These are phyloP conservation scores for Trichoderma sp. DNA, from an alignment of 2,329 filamentous ascomycete genomes.

Conservation along the genomic window DNA sequence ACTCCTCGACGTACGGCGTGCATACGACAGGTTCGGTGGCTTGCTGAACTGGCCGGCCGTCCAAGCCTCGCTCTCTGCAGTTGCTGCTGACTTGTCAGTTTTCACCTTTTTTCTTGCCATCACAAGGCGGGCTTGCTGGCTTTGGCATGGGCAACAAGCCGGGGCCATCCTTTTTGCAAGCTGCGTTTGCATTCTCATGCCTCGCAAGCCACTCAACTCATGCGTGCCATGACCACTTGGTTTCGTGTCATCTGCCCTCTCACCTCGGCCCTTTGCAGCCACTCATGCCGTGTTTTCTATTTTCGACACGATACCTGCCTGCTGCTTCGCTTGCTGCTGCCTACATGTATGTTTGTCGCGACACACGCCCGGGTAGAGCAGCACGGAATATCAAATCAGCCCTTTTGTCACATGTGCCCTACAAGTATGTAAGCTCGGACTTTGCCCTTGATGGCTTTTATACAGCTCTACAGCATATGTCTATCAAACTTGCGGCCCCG, in stretches of 20 bases:
- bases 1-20: neutral
- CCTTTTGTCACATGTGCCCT: neutral
- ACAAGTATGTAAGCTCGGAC: neutral
- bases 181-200: neutral
- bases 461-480: too few relatives aligned
- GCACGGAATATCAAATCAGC: neutral
- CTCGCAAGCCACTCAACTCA: too few relatives aligned
- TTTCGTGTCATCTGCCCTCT: constrained; percentile 1
- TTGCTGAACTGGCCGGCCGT: neutral
- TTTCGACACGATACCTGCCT: neutral
- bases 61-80: neutral
- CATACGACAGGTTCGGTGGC: neutral
- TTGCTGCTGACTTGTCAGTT: constrained; percentile 22
- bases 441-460: neutral
- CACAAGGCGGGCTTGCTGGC: constrained; percentile 1
- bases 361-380: neutral
- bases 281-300: constrained; percentile 1
- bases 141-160: neutral
- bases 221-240: constrained; percentile 13
- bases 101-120: constrained; percentile 3
- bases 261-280: neutral
- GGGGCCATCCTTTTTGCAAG: constrained; percentile 3
- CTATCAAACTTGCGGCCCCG: constrained; percentile 1
- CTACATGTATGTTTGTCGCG: neutral
- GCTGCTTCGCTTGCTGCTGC: neutral